Percentiles rank a stretch among this genome's conserved stretches.
Evolutionary conservation across 2,329 filamentous ascomycete genomes (phyloP).

Genomic region (Boeremia exigua): DNA sequence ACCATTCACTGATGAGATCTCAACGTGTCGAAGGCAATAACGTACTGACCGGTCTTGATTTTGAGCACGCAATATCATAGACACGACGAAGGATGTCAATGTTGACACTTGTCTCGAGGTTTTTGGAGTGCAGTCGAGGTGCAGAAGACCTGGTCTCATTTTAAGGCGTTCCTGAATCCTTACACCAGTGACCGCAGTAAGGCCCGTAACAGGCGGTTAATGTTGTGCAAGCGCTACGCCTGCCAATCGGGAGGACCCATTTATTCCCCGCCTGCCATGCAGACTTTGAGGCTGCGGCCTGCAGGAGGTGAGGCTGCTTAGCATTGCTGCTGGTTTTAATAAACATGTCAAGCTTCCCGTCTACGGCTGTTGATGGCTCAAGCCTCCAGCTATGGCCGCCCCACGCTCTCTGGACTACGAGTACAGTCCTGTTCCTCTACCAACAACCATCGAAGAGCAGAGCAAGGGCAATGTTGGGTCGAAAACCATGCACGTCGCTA

Average conservation of each 20-base stretch:
- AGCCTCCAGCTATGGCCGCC: not conserved
- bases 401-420: not conserved
- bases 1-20: not conserved
- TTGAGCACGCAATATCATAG: too few species aligned
- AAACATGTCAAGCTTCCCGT: not conserved
- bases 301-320: not conserved
- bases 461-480: not conserved
- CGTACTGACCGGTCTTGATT: too few species aligned
- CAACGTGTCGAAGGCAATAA: too few species aligned
- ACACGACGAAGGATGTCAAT: too few species aligned
- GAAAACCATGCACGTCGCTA: not conserved
- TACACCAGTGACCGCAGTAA: not conserved
- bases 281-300: not conserved
- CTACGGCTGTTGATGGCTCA: not conserved
- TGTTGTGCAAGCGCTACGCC: not conserved
- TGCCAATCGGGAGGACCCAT: not conserved
- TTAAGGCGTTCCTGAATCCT: not conserved
- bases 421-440: not conserved
- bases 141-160: not conserved
- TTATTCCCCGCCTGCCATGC: not conserved
- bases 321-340: not conserved
- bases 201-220: not conserved
- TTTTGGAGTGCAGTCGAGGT: not conserved
- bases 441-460: not conserved
- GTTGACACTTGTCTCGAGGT: not conserved